Conservation (phyloP, 169 alveolate genomes). For the Plasmodium coatneyi region DNA sequence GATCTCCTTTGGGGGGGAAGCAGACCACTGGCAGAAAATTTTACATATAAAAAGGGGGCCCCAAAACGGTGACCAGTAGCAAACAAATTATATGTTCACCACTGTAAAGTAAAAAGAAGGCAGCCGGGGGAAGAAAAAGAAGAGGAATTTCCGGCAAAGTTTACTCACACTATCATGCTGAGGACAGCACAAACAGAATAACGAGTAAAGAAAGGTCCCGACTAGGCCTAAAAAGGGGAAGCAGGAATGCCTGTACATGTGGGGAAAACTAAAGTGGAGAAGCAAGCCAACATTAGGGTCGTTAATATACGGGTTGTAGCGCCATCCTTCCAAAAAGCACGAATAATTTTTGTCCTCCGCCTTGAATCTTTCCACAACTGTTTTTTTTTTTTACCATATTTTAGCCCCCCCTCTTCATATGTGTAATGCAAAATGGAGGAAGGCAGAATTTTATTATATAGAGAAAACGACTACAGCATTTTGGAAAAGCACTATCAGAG, state of each 20-base stretch:
- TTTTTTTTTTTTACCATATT: not conserved
- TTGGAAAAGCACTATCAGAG: conserved; percentile 24
- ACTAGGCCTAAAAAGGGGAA: not conserved
- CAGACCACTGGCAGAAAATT: not conserved
- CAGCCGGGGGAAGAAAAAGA: not conserved
- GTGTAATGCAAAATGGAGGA: conserved; percentile 45
- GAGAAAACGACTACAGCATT: conserved; percentile 8
- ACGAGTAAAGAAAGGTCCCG: not conserved
- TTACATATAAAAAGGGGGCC: not conserved
- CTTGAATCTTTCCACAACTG: not conserved
- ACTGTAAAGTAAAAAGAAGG: not conserved
- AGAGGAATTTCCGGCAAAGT: not conserved
- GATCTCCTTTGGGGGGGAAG: not conserved
- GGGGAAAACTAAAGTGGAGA: not conserved
- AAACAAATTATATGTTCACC: not conserved
- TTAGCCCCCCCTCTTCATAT: not conserved
- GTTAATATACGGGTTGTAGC: not conserved
- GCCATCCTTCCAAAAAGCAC: not conserved
- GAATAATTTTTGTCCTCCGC: not conserved
- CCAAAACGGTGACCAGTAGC: not conserved
- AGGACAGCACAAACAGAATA: not conserved
- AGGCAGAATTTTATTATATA: conserved; percentile 4
- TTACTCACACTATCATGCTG: not conserved
- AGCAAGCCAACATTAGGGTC: not conserved
- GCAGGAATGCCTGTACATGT: not conserved